Evolutionary conservation across 495 filamentous ascomycete genomes (phyloP).

Genomic region (Aspergillus olivimuriae): DNA sequence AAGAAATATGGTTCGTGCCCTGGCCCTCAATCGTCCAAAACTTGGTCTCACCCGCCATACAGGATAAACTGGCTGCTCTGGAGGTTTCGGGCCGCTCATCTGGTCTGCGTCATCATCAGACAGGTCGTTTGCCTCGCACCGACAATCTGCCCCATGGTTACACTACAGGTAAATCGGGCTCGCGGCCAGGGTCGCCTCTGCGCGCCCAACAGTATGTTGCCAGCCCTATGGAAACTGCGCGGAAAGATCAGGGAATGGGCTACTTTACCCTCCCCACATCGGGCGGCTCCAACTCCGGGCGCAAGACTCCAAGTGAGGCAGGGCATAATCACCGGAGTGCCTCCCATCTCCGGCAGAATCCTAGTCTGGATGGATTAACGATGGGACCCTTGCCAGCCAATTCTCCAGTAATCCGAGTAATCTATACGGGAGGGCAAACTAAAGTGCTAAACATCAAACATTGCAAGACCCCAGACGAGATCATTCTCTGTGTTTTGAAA

Average conservation of each 20-base stretch:
- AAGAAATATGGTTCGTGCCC: constrained; percentile 67
- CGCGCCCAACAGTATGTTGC: constrained; percentile 40
- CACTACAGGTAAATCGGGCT: constrained; percentile 44
- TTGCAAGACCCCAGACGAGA: constrained; percentile 84
- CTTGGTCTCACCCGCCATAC: constrained; percentile 12
- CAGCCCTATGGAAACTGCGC: constrained; percentile 45
- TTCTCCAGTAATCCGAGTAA: constrained; percentile 81
- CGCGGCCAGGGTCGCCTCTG: constrained; percentile 67
- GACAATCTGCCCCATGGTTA: constrained; percentile 30
- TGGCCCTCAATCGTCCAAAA: too few relatives aligned
- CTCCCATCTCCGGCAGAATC: constrained; percentile 48
- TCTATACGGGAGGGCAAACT: constrained; percentile 83
- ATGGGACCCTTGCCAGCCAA: constrained; percentile 74
- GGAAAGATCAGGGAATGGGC: constrained; percentile 43
- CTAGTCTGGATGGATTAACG: constrained; percentile 71
- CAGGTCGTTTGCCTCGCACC: constrained; percentile 71
- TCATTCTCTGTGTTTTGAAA: constrained; percentile 75
- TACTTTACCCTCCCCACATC: constrained; percentile 51
- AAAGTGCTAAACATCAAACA: constrained; percentile 85
- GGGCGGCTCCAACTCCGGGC: constrained; percentile 38
- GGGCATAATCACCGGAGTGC: constrained; percentile 28
- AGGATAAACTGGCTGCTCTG: constrained; percentile 41
- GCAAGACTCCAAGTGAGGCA: constrained; percentile 38
- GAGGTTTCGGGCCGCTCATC: constrained; percentile 47
- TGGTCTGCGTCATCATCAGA: constrained; percentile 47